Percentiles rank a stretch among this genome's conserved stretches.
phyloP scores from a whole-genome alignment of 805 yeast genomes.

The Metschnikowia gelsemii region DNA sequence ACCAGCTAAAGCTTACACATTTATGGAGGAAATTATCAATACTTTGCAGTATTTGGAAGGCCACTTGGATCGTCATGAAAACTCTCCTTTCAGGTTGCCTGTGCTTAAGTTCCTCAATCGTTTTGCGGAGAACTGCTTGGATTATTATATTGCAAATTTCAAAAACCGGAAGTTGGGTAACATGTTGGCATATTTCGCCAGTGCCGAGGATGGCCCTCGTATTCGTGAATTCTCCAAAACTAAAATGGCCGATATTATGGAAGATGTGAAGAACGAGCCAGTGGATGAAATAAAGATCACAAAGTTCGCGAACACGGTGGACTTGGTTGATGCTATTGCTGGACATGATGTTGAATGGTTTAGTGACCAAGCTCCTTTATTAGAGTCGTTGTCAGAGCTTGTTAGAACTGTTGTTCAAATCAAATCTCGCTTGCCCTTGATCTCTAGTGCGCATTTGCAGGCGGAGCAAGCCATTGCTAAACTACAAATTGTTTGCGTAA shows the following conservation, averaged over 20 bases:
- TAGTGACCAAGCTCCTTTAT: constrained; percentile 44
- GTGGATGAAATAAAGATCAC: constrained; percentile 54
- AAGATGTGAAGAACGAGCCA: constrained; percentile 48
- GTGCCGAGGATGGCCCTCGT: constrained; percentile 51
- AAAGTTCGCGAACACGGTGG: constrained; percentile 72
- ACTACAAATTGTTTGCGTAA: constrained; percentile 47
- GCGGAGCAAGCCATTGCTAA: constrained; percentile 66
- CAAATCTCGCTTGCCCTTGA: constrained; percentile 36
- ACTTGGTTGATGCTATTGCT: constrained; percentile 56
- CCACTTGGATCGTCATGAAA: constrained; percentile 76
- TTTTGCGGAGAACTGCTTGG: constrained; percentile 71
- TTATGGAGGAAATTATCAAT: constrained; percentile 80
- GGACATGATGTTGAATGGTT: constrained; percentile 60
- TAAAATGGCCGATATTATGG: constrained; percentile 50
- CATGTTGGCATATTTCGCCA: constrained; percentile 64
- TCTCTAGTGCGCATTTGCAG: constrained; percentile 66
- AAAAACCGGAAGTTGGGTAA: constrained; percentile 63
- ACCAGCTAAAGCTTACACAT: constrained; percentile 90
- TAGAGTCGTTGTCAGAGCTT: constrained; percentile 43
- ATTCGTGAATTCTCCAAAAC: constrained; percentile 57
- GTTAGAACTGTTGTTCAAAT: constrained; percentile 45
- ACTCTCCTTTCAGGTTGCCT: constrained; percentile 90
- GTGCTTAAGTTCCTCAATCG: constrained; percentile 82
- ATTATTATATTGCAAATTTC: constrained; percentile 66
- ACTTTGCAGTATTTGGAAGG: constrained; percentile 78